Base-by-base conservation (phyloP, 2,329 filamentous ascomycete species). In the Intubia oerlemansii region DNA sequence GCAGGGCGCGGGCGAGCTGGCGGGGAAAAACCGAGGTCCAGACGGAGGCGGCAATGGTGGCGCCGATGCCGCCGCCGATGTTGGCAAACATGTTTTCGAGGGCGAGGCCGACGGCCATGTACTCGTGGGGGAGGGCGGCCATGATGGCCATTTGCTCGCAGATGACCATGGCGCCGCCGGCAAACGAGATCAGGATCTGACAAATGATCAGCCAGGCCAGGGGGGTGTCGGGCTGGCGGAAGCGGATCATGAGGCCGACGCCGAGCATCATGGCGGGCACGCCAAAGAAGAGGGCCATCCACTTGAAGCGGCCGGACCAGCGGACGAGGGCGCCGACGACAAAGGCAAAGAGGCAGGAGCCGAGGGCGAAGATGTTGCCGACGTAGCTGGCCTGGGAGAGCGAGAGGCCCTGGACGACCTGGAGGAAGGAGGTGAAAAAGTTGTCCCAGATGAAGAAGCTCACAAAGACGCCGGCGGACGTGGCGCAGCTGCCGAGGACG, bases 81-180 rank as follows among this genome's bases (percentile, higher is more conserved):
- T 58, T 59, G 35, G 62, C 57, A 29, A 63, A 61, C 13, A 71
- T 23, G 31, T 30, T 29, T 5, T 31, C 27, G 10, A 36, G 9
- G 14, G 32, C 32, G 3, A 38, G 25, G 7, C 24, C 24, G 20
- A 33, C 25, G 13, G 32, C 29, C 1, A 33, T 12, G 24, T 36
- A 29, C 23, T 63, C 53, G 36, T 70, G 64, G 4, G 53, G 52
- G 2, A 56, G 57, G 1, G 61, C 64, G 1, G 66, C 64, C 48
- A 71, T 63, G 22, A 66, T 57, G 8, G 62, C 61, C 26, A 72
- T 53, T 39, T 72, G 60, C 32, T 64, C 59, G 24, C 54, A 55
- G 28, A 72, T 63, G 32, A 69, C 62, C 11, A 66, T 50, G 10
- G 59, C 50, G n/a, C 63, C 64, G 5, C 63, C 64, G 6, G 61